Conservation (phyloP, 768 basidiomycete species). For the Mycena alexandri region DNA sequence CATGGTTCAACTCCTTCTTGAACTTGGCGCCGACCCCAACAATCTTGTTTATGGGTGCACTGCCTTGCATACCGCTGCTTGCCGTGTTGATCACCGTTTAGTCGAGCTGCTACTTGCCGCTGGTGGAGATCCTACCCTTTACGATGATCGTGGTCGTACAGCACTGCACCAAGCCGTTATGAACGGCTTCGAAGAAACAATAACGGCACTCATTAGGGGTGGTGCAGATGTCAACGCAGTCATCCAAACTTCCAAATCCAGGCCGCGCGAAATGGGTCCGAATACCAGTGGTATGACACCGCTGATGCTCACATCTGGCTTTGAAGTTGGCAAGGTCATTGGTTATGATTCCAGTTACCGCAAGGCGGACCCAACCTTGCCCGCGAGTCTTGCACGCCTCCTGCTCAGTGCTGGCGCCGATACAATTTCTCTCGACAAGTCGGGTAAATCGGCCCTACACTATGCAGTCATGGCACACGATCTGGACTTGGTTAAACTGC, state of each 20-base stretch:
- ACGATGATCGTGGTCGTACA: conserved; percentile 15
- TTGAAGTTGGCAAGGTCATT: neutral
- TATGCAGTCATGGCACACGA: conserved; percentile 7
- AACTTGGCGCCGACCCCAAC: conserved; percentile 31
- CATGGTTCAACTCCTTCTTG: conserved; percentile 28
- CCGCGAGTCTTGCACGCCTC: conserved; percentile 5
- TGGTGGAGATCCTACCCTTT: conserved; percentile 18
- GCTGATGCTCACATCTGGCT: conserved; percentile 11
- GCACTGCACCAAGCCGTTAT: conserved; percentile 25
- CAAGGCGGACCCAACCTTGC: neutral
- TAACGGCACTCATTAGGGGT: conserved; percentile 7
- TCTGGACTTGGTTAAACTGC: conserved; percentile 14
- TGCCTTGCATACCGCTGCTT: conserved; percentile 24
- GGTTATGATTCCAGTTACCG: too few species aligned
- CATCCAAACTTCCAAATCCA: too few species aligned
- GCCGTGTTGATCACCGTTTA: conserved; percentile 13
- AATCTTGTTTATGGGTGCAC: conserved; percentile 18
- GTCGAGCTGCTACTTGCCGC: conserved; percentile 17
- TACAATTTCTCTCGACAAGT: neutral
- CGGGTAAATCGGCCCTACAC: conserved; percentile 10
- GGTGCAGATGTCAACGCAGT: conserved; percentile 18
- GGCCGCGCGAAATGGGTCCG: too few species aligned
- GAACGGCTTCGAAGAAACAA: conserved; percentile 22
- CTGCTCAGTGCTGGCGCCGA: conserved; percentile 21
- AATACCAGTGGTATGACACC: conserved; percentile 13